Evolutionary conservation across 2,329 filamentous ascomycete species (phyloP), one percentile per base, ranked within the genome.

Genomic region (Emericellopsis atlantica): DNA sequence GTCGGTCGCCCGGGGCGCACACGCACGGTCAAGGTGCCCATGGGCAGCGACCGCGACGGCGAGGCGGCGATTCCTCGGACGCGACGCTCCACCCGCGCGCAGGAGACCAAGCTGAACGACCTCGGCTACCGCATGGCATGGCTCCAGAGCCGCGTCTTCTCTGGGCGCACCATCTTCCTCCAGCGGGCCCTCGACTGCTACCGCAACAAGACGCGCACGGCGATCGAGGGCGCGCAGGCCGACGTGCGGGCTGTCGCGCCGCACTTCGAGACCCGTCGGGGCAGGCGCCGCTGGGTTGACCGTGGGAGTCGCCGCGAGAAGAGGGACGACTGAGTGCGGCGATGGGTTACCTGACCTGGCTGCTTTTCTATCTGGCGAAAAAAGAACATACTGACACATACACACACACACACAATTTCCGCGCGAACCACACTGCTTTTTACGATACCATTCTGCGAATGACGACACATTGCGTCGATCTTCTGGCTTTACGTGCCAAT

Each of bases 101-200:
- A 86, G 64, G 90, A 96, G 57, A 79, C 92, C n/a, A 77, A 85
- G 38, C 66, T 96, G 46, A 96, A 96, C 56, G 89, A 96, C 55
- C 66, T 96, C 36, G 90, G 88, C 3, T 94, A 93, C 59, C 79
- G 90, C 37, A 93, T 98, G 84, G 89, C 86, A 38, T 98, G 92
- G 90, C 81, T 89, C 41, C 90, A 96, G 65, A 92, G 88, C 58
- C 74, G 90, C 53, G 85, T 90, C 10, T 95, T 96, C 66, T 81
- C 88, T 1, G 84, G 83, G 11, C 75, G 87, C 50, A 87, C 82
- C 33, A 70, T 95, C 37, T 95, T 95, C 60, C 67, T 95, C 52
- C 90, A 95, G 60, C 80, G 87, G 69, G 89, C 89, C 51, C 67
- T 96, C 61, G 90, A 96, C 60, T 87, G 84, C 46, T 95, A 95